Percentiles rank a stretch among this genome's conserved stretches.
Conservation (phyloP, 208 protist species). For the Phytomonas sp. region DNA sequence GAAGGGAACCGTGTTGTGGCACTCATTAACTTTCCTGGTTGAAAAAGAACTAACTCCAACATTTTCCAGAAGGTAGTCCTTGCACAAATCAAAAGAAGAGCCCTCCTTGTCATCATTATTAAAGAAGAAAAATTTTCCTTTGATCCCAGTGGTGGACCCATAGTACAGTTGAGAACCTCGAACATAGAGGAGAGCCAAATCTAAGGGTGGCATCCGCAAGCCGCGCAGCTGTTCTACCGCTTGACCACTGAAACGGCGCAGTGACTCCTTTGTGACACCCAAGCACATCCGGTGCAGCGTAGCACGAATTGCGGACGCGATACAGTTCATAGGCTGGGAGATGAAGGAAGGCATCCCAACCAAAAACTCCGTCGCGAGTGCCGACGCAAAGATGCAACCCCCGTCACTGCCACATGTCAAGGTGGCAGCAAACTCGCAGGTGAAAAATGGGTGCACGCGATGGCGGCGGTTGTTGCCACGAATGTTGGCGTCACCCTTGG, state of each 20-base stretch:
- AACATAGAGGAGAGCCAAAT: conserved; percentile 49
- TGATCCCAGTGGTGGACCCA: conserved; percentile 37
- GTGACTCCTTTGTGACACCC: not conserved
- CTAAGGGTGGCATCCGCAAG: conserved; percentile 35
- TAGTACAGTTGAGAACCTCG: conserved; percentile 47
- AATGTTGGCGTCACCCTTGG: conserved; percentile 9
- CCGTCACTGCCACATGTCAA: conserved; percentile 25
- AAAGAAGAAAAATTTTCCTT: conserved; percentile 37
- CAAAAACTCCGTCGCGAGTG: conserved; percentile 43
- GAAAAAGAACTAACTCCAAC: not conserved
- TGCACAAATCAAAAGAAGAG: conserved; percentile 20
- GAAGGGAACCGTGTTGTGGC: not conserved
- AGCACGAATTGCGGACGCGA: conserved; percentile 33
- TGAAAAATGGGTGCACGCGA: conserved; percentile 34
- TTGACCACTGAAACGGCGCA: not conserved
- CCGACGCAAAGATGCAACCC: conserved; percentile 31
- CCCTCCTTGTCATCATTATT: conserved; percentile 11
- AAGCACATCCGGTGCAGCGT: conserved; percentile 52
- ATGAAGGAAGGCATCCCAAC: conserved; percentile 43
- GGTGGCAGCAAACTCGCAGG: conserved; percentile 48
- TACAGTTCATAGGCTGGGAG: conserved; percentile 30
- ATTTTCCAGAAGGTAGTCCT: conserved; percentile 10
- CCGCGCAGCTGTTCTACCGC: not conserved
- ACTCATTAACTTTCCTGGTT: not conserved
- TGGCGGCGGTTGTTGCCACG: conserved; percentile 17